Evolutionary conservation across 148 eudicot genomes (phyloP), one percentile per base, ranked within the genome.

Genomic region (Cornus suecica): DNA sequence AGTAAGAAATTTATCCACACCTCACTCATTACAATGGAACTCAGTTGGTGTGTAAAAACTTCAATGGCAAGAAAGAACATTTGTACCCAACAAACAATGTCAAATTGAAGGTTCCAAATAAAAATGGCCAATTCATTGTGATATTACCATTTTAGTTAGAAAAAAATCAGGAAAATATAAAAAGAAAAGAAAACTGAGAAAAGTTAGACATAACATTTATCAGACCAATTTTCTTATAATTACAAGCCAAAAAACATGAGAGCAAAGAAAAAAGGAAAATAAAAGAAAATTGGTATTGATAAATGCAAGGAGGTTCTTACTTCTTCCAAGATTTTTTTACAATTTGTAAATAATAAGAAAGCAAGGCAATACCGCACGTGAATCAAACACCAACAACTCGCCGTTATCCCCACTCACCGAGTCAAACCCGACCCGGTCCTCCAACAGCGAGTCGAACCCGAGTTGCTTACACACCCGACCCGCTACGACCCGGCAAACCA

Each of bases 341-440:
- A 89, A 76, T 86, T 86, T 86, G 74, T 95, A 95, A 82, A 95
- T 84, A 62, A 95, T 88, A 13, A 95, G 90, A 83, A 95, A 95
- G 68, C 99, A 95, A 60, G 97, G 97, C 83, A 95, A 84, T 28
- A 95, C 88, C 28, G 97, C 99, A 69, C 97, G 97, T 30, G 91
- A 77, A 77, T 95, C 99, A 73, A 86, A 91, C 74, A 92, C 97
- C 5, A 92, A 74, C 82, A 95, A 81, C 92, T 92, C 97, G 54
- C 94, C 94, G 56, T 85, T 88, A 20, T 83, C 90, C 56, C 88
- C 86, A 61, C 78, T 76, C 66, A 83, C 83, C 10, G 94, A 86
- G 80, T 90, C 89, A 37, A 74, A 85, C 78, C 87, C 90, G 34
- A 74, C 83, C 18, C 91, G 76, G 23, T 70, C 76, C 20, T 82